phyloP scores from a whole-genome alignment of 2,329 filamentous ascomycete genomes.

The Fusarium multiceps region DNA sequence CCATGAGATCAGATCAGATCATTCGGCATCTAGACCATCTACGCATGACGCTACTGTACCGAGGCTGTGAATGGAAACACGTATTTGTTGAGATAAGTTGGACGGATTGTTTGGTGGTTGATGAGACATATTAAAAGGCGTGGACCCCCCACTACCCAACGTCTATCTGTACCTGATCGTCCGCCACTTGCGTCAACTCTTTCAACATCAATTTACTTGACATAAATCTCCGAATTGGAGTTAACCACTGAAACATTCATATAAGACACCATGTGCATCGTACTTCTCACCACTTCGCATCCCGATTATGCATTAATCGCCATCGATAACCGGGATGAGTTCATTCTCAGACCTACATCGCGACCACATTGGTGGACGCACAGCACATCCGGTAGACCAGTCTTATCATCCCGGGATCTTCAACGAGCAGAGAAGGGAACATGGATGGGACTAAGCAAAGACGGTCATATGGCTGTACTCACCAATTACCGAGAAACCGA shows the following conservation, averaged over 20 bases:
- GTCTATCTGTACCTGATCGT: neutral
- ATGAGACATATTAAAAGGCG: constrained; percentile 37
- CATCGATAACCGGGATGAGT: constrained; percentile 83
- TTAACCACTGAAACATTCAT: neutral
- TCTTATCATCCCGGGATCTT: constrained; percentile 71
- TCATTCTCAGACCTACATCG: constrained; percentile 72
- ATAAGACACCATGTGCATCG: constrained; percentile 74
- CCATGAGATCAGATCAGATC: constrained; percentile 37
- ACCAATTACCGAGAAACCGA: constrained; percentile 73
- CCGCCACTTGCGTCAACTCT: constrained; percentile 22
- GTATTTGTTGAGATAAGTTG: neutral
- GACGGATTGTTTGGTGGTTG: neutral
- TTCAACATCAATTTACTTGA: constrained; percentile 9
- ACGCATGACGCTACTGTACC: constrained; percentile 18
- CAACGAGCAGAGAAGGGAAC: constrained; percentile 72
- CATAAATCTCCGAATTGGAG: constrained; percentile 3
- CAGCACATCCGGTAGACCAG: constrained; percentile 53
- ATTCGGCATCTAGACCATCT: constrained; percentile 9
- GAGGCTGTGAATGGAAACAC: constrained; percentile 34
- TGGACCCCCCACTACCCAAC: constrained; percentile 12
- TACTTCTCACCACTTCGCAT: constrained; percentile 78
- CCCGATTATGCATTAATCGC: constrained; percentile 80
- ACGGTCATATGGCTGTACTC: constrained; percentile 70
- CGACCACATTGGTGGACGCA: constrained; percentile 73
- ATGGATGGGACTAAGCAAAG: constrained; percentile 72